Conservation (phyloP, 192 early-diverging fungal genomes). For the Umbelopsis isabellina region DNA sequence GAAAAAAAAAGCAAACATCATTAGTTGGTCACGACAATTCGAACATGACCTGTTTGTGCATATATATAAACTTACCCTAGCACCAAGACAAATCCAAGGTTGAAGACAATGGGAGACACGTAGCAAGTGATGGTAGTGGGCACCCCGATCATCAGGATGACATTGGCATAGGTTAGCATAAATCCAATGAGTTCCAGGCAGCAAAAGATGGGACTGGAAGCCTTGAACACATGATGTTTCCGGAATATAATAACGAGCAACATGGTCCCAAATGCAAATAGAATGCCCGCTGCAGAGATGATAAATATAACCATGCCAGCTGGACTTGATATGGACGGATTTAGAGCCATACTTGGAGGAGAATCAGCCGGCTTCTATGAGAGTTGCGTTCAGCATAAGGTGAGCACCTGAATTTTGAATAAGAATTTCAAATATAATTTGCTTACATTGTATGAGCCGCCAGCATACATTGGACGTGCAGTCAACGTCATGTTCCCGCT, state of each 20-base stretch:
- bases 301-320: constrained; percentile 44
- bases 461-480: constrained; percentile 46
- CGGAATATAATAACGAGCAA: constrained; percentile 39
- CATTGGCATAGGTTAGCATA: constrained; percentile 46
- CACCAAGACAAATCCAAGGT: constrained; percentile 45
- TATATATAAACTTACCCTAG: constrained; percentile 29
- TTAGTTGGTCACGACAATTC: not conserved
- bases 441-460: constrained; percentile 40
- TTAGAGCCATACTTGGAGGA: constrained; percentile 43
- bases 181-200: constrained; percentile 55
- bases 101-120: constrained; percentile 40
- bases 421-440: constrained; percentile 4
- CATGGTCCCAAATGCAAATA: constrained; percentile 44
- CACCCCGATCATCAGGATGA: constrained; percentile 42
- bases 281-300: constrained; percentile 35
- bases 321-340: constrained; percentile 43
- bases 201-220: constrained; percentile 55
- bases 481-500: constrained; percentile 42
- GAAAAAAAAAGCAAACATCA: constrained; percentile 16
- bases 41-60: not conserved
- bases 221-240: constrained; percentile 50
- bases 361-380: constrained; percentile 44
- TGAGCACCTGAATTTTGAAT: too few relatives aligned
- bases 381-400: not conserved
- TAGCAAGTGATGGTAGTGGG: constrained; percentile 45